These are phyloP conservation scores for Colletotrichum endophyticum DNA, from an alignment of 2,329 filamentous ascomycete species.

Conservation along the genomic window DNA sequence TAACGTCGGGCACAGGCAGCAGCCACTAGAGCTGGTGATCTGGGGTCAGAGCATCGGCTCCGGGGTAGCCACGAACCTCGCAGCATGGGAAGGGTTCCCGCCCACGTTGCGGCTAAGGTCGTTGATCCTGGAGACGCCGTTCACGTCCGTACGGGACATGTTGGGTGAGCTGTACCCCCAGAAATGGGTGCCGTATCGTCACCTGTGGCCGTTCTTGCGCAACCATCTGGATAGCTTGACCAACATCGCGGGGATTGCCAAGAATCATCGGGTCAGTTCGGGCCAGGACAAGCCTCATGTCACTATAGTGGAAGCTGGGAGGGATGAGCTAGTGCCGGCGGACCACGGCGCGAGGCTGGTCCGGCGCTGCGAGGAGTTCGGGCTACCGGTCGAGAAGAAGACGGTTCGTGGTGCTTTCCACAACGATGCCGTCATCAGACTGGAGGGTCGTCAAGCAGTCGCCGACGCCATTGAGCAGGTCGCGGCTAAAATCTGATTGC, in stretches of 20 bases:
- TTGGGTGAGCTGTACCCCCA: constrained; percentile 76
- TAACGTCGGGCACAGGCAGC: neutral
- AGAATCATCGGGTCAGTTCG: constrained; percentile 25
- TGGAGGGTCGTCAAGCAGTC: constrained; percentile 48
- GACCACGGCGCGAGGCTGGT: constrained; percentile 52
- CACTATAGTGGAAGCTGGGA: constrained; percentile 58
- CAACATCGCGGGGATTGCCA: constrained; percentile 51
- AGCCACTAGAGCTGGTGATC: constrained; percentile 54
- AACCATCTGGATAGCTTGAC: constrained; percentile 63
- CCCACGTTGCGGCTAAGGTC: constrained; percentile 45
- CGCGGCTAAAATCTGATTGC: neutral
- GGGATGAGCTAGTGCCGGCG: constrained; percentile 63
- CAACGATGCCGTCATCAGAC: constrained; percentile 57
- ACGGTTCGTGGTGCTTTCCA: constrained; percentile 57
- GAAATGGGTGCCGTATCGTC: constrained; percentile 78
- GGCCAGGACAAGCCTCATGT: constrained; percentile 12
- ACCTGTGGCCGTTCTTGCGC: constrained; percentile 76
- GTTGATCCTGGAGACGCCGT: constrained; percentile 78
- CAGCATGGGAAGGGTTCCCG: constrained; percentile 35
- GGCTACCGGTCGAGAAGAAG: constrained; percentile 48
- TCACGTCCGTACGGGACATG: constrained; percentile 74
- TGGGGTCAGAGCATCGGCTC: constrained; percentile 83
- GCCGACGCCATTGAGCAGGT: constrained; percentile 45
- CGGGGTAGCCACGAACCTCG: constrained; percentile 70
- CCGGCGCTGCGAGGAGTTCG: constrained; percentile 51